phyloP scores from a whole-genome alignment of 352 stramenopile species.

The Pythium vanterpoolii region DNA sequence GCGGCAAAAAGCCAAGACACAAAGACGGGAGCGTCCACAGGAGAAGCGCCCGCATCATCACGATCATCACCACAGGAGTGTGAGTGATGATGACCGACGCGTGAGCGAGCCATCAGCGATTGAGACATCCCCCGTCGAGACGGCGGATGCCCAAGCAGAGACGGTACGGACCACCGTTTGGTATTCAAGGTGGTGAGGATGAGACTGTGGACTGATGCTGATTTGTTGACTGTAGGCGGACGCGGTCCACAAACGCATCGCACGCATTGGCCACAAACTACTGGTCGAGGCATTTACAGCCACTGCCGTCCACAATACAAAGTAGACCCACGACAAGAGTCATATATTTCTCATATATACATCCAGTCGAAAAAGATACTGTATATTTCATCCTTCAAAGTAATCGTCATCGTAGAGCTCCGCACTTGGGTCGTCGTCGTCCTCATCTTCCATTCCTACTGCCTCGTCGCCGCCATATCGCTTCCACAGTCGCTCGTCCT shows the following conservation, averaged over 20 bases:
- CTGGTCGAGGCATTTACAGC: conserved; percentile 55
- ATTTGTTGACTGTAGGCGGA: conserved; percentile 8
- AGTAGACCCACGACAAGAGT: conserved; percentile 3
- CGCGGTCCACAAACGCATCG: conserved; percentile 54
- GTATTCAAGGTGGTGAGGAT: not conserved
- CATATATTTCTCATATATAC: not conserved
- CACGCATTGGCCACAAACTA: conserved; percentile 69
- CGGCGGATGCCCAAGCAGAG: not conserved
- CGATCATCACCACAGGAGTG: not conserved
- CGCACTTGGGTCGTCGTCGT: conserved; percentile 12
- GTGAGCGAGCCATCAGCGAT: not conserved
- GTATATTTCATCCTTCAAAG: conserved; percentile 22
- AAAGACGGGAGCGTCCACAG: not conserved
- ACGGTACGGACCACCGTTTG: not conserved
- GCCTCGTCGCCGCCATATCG: conserved; percentile 12
- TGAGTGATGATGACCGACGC: not conserved
- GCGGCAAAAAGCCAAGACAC: conserved; percentile 5
- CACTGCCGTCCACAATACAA: not conserved
- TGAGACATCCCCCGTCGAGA: not conserved
- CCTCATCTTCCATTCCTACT: conserved; percentile 7
- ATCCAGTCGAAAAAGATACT: not conserved
- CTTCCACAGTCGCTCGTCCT: conserved; percentile 29
- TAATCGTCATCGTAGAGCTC: conserved; percentile 28
- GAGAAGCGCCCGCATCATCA: not conserved
- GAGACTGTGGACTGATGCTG: not conserved